A percentile compares a stretch with the other conserved stretches of the same genome.
Conservation (phyloP, 257 asterid species). For the Buddleja alternifolia region DNA sequence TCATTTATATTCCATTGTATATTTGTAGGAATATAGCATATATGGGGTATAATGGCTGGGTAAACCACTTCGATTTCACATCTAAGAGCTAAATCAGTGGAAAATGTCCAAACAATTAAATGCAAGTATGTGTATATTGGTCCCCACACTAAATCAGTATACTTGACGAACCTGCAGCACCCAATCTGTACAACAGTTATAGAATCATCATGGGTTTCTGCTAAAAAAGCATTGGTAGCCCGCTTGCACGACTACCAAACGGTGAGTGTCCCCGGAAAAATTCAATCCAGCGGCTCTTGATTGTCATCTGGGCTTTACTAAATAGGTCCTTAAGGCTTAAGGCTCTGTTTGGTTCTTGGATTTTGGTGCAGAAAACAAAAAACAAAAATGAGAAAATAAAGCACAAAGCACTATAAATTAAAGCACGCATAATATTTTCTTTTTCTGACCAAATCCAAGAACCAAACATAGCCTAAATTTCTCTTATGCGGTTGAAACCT, state of each 20-base stretch:
- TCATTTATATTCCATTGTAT: conserved; percentile 10
- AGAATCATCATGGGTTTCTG: conserved; percentile 7
- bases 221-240: neutral
- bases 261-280: conserved; percentile 12
- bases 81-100: conserved; percentile 32
- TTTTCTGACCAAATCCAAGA: no score
- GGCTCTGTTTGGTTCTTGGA: no score
- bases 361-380: no score
- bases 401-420: no score
- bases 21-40: conserved; percentile 14
- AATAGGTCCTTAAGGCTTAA: conserved; percentile 27
- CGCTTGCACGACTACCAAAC: neutral
- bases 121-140: conserved; percentile 9
- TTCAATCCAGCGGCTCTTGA: conserved; percentile 25
- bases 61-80: conserved; percentile 26
- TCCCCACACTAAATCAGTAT: conserved; percentile 28
- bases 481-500: conserved; percentile 1
- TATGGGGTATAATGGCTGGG: conserved; percentile 19
- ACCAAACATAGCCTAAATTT: no score
- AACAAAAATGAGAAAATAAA: no score
- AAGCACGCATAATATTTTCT: no score
- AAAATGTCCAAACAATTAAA: conserved; percentile 33
- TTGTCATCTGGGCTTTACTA: conserved; percentile 8
- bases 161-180: conserved; percentile 38
- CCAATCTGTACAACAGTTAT: conserved; percentile 21